Conservation (phyloP, 1,284 basidiomycete genomes). For the Ustilago esculenta region DNA sequence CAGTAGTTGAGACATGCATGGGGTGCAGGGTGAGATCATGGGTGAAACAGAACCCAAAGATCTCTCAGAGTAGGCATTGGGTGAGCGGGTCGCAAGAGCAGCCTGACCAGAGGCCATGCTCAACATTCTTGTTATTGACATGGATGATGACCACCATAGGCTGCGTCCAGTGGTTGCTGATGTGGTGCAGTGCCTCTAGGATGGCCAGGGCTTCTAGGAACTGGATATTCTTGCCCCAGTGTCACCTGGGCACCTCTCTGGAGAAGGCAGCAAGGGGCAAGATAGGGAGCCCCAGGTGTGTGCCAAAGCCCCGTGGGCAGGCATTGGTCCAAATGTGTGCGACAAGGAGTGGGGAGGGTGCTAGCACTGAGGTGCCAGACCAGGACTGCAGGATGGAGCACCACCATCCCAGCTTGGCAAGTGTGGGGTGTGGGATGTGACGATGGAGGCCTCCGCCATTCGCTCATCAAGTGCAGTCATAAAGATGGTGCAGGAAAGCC, state of each 20-base stretch:
- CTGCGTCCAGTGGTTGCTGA: not conserved
- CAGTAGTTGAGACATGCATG: not conserved
- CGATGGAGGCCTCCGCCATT: not conserved
- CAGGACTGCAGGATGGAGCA: not conserved
- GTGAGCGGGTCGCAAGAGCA: not conserved
- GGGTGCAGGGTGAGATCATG: not conserved
- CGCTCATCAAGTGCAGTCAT: not conserved
- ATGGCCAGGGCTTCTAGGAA: constrained; percentile 7
- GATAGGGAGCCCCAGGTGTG: not conserved
- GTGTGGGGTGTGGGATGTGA: not conserved
- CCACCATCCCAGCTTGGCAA: not conserved
- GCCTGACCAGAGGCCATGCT: not conserved
- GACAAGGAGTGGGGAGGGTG: not conserved
- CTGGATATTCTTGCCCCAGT: not conserved
- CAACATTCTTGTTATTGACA: constrained; percentile 1
- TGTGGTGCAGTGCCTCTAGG: not conserved
- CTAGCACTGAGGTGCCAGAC: not conserved
- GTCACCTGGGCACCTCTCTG: not conserved
- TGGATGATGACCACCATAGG: not conserved
- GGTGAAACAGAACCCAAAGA: not conserved
- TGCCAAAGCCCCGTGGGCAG: not conserved
- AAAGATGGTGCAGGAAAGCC: not conserved
- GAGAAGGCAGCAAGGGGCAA: not conserved
- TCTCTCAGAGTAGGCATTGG: not conserved
- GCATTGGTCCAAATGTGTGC: not conserved